Evolutionary conservation across 495 filamentous ascomycete genomes (phyloP), one percentile per base, ranked within the genome.

Genomic region (Talaromyces stipitatus): DNA sequence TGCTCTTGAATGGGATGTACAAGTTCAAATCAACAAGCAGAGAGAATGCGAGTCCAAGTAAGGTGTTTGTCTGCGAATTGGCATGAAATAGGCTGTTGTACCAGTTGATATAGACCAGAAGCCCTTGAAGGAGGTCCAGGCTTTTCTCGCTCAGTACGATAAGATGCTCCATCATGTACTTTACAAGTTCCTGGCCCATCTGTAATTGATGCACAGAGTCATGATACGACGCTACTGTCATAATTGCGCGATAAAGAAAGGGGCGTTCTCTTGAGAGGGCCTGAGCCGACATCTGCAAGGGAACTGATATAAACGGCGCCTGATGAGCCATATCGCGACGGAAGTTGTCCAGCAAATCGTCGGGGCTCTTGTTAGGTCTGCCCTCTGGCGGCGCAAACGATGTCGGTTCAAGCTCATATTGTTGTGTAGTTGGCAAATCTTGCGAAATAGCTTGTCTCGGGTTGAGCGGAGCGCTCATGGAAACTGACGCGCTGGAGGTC

Each of bases 81-180:
- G 27, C 28, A 23, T 52, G 50, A 22, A 52, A 52, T 4, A 52
- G 26, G n/a, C 50, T 52, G 50, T 52, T 52, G 50, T 61, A 55
- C 60, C 60, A 61, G 10, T 50, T 53, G 28, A 52, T 43, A 33
- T 61, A 57, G 18, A 61, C 56, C 5, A 61, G 56, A 4, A 61
- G 50, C 36, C 55, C 55, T 12, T 28, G 54, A 27, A 61, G 55
- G 1, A 61, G 43, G 27, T 58, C 60, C 56, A 61, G 50, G 11
- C 50, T 52, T 22, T 52, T 52, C 50, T 52, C 50, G 27, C 50
- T 27, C 10, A 52, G 50, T 33, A 33, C 28, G 26, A 52, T 33
- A 27, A 52, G 28, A 52, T 52, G 50, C 50, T 52, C 50, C 50
- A 20, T 52, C 23, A 52, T 52, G 28, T 33, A 52, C 16, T 27